Evolutionary conservation across 805 yeast species (phyloP), one percentile per base, ranked within the genome.

Genomic region (Candida multigemmis): DNA sequence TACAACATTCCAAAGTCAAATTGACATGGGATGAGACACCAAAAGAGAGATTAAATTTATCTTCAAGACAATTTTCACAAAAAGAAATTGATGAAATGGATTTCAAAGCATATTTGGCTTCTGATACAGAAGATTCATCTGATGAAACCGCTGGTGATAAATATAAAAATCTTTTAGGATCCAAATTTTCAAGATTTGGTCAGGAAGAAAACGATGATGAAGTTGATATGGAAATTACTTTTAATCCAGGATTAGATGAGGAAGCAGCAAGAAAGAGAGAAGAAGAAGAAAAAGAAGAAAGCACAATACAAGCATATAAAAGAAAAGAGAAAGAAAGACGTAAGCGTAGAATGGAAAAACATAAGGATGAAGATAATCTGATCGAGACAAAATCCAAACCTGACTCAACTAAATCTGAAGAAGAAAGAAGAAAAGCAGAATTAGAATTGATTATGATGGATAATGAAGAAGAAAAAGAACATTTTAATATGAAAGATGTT

Each of bases 11-110:
- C 10, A 91, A 87, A 45, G 98, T 91, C 26, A 87, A 84, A 51
- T 65, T 91, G 39, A 87, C 97, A 1, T 91, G 98, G 98, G 98
- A 91, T 53, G 97, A 89, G 57, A 93, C 97, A 0, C 97, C 98
- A 5, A 78, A 76, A 32, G 96, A 86, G 44, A 72, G 98, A 45
- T 52, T 74, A 11, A 74, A 79, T 32, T 51, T 87, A 28, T 71
- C 96, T 1, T 68, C 80, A 10, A 77, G 79, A 40, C 84, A 86
- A 5, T 89, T 91, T 50, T 74, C 85, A 25, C 91, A 82, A 48
- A 77, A 81, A 48, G 97, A 91, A 49, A 65, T 85, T 25, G 91
- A 80, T 41, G 89, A 80, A 27, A 79, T 78, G 86, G 96, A 87
- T 51, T 79, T 87, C 58, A 74, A 82, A 42, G 95, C 97, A 1